These are phyloP conservation scores for Quercus aquifolioides DNA, from an alignment of 306 rosid species.

Conservation along the genomic window DNA sequence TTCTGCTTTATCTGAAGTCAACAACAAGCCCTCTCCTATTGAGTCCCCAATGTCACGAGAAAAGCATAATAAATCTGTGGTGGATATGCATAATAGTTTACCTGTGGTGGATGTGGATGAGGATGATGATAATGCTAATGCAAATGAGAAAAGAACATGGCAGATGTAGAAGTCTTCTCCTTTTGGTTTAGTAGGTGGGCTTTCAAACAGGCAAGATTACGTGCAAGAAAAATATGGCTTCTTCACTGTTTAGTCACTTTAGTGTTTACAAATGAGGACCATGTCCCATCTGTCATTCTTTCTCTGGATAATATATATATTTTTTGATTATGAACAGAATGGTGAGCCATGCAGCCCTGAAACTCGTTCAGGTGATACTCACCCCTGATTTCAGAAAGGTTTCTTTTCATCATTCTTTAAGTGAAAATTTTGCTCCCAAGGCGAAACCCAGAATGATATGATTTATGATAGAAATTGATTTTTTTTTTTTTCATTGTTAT, in stretches of 20 bases:
- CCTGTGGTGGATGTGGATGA: slow-evolving; percentile 26
- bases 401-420: slow-evolving; percentile 68
- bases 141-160: slow-evolving; percentile 80
- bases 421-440: slow-evolving; percentile 40
- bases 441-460: slow-evolving; percentile 60
- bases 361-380: slow-evolving; percentile 53
- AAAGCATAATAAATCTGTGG: slow-evolving; percentile 53
- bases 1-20: slow-evolving; percentile 55
- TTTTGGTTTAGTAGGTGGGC: slow-evolving; percentile 74
- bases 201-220: slow-evolving; percentile 61
- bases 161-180: slow-evolving; percentile 90
- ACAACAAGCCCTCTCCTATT: slow-evolving; percentile 73
- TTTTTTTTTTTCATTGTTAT: no score
- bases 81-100: slow-evolving; percentile 42
- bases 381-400: slow-evolving; percentile 69
- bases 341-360: slow-evolving; percentile 62
- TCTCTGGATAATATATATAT: slow-evolving; percentile 52
- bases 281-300: slow-evolving; percentile 46
- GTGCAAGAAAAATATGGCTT: slow-evolving; percentile 59
- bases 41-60: slow-evolving; percentile 91
- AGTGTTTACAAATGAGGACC: slow-evolving; percentile 77
- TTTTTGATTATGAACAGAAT: slow-evolving; percentile 68
- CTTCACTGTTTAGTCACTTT: no score
- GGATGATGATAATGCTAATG: slow-evolving; percentile 17
- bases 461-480: slow-evolving; percentile 43